Percentiles rank a stretch among this genome's conserved stretches.
Evolutionary conservation across 2,329 filamentous ascomycete species (phyloP).

Genomic region (Chrysosphaeria jannelii): DNA sequence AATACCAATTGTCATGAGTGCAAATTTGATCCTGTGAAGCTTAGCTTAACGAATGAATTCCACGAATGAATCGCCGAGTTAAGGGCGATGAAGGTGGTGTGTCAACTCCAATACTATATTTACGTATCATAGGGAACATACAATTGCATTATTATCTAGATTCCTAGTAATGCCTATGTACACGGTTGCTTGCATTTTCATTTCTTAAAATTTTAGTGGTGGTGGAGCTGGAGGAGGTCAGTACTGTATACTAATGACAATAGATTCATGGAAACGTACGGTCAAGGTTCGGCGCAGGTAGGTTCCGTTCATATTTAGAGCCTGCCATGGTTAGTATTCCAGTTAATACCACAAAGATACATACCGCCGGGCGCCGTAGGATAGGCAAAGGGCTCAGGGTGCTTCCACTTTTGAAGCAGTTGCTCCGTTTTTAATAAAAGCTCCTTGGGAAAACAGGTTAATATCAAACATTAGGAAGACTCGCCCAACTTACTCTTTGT

Average conservation of each 20-base stretch:
- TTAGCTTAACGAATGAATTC: too few relatives aligned
- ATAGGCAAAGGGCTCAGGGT: constrained; percentile 72
- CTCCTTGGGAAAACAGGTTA: constrained; percentile 19
- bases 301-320: constrained; percentile 86
- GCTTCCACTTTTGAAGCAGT: constrained; percentile 79
- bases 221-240: constrained; percentile 23
- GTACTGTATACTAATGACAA: too few relatives aligned
- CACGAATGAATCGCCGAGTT: too few relatives aligned
- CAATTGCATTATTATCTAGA: too few relatives aligned
- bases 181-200: too few relatives aligned
- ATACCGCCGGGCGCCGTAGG: constrained; percentile 83
- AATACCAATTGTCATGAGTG: too few relatives aligned
- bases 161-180: too few relatives aligned
- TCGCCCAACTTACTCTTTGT: constrained; percentile 32
- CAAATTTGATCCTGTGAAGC: too few relatives aligned
- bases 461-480: not conserved
- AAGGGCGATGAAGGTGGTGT: too few relatives aligned
- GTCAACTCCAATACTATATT: too few relatives aligned
- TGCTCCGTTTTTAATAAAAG: constrained; percentile 70
- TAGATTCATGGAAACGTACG: constrained; percentile 28
- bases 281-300: constrained; percentile 49
- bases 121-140: too few relatives aligned
- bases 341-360: constrained; percentile 6
- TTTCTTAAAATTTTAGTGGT: constrained; percentile 14
- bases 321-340: constrained; percentile 14